These are phyloP conservation scores for Westerdykella aurantiaca DNA, from an alignment of 2,329 filamentous ascomycete species.

Conservation along the genomic window DNA sequence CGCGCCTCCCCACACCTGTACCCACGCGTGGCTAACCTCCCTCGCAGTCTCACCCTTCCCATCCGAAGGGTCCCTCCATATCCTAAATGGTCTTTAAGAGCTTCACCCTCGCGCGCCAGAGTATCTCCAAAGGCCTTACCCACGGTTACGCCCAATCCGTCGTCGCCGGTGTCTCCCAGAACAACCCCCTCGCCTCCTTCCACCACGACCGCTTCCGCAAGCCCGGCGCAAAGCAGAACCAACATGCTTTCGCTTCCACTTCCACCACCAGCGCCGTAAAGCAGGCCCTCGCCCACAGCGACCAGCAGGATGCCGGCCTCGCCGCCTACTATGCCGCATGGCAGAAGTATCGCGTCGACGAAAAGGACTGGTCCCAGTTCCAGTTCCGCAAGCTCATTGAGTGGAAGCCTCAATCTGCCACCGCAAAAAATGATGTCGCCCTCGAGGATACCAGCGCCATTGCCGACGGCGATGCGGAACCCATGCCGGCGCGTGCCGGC, in stretches of 20 bases:
- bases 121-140: slow-evolving; percentile 92
- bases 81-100: slow-evolving; percentile 84
- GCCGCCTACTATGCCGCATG: slow-evolving; percentile 90
- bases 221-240: slow-evolving; percentile 57
- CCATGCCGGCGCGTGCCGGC: slow-evolving; percentile 21
- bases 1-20: slow-evolving; percentile 4
- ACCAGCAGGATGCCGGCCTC: slow-evolving; percentile 52
- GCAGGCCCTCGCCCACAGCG: slow-evolving; percentile 22
- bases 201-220: slow-evolving; percentile 43
- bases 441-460: slow-evolving; percentile 29
- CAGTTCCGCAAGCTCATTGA: slow-evolving; percentile 84
- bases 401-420: slow-evolving; percentile 60
- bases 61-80: slow-evolving; percentile 57
- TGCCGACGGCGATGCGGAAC: slow-evolving; percentile 27
- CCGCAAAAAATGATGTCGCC: slow-evolving; percentile 36
- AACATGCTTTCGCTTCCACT: slow-evolving; percentile 64
- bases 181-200: slow-evolving; percentile 52
- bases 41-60: slow-evolving; percentile 43
- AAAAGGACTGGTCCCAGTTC: slow-evolving; percentile 86
- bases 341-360: slow-evolving; percentile 66
- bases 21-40: slow-evolving; percentile 11
- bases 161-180: slow-evolving; percentile 74
- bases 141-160: slow-evolving; percentile 98
- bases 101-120: slow-evolving; percentile 87
- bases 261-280: slow-evolving; percentile 36